These are phyloP conservation scores for Volutella citrinella DNA, from an alignment of 2,329 filamentous ascomycete species.

Conservation along the genomic window DNA sequence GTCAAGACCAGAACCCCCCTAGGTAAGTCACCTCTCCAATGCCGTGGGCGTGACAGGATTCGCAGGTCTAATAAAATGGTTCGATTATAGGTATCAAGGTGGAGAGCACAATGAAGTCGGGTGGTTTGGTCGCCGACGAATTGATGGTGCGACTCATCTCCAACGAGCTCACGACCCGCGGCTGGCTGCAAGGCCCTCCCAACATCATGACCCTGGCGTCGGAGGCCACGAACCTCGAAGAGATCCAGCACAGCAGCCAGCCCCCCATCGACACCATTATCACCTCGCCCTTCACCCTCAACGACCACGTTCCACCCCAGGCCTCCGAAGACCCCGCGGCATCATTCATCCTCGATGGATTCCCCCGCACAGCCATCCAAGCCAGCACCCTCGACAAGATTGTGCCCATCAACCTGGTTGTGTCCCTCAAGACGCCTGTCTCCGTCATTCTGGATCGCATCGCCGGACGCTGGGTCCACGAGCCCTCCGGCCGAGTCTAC, in stretches of 20 bases:
- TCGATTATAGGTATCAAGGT: slow-evolving; percentile 79
- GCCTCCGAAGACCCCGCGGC: slow-evolving; percentile 69
- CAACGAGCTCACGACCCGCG: slow-evolving; percentile 79
- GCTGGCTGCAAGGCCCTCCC: slow-evolving; percentile 65
- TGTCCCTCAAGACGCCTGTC: slow-evolving; percentile 81
- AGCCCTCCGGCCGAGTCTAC: slow-evolving; percentile 87
- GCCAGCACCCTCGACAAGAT: slow-evolving; percentile 74
- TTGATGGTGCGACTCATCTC: slow-evolving; percentile 92
- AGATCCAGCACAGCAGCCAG: slow-evolving; percentile 31
- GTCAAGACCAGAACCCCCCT: slow-evolving; percentile 84
- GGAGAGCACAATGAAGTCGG: slow-evolving; percentile 81
- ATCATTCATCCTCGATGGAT: slow-evolving; percentile 94
- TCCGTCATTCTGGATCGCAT: slow-evolving; percentile 88
- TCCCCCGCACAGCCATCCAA: slow-evolving; percentile 83
- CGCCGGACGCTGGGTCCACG: slow-evolving; percentile 89
- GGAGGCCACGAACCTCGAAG: slow-evolving; percentile 35
- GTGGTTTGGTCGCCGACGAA: slow-evolving; percentile 85
- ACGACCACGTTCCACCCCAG: slow-evolving; percentile 36
- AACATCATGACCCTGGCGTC: slow-evolving; percentile 53
- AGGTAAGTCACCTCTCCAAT: slow-evolving; percentile 59
- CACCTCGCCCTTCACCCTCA: slow-evolving; percentile 36
- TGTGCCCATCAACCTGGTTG: slow-evolving; percentile 91
- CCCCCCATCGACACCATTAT: slow-evolving; percentile 38
- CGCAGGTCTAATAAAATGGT: no score
- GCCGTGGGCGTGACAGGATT: no score